Conservation (phyloP, 2,329 filamentous ascomycete genomes). For the Fusarium drepaniforme region DNA sequence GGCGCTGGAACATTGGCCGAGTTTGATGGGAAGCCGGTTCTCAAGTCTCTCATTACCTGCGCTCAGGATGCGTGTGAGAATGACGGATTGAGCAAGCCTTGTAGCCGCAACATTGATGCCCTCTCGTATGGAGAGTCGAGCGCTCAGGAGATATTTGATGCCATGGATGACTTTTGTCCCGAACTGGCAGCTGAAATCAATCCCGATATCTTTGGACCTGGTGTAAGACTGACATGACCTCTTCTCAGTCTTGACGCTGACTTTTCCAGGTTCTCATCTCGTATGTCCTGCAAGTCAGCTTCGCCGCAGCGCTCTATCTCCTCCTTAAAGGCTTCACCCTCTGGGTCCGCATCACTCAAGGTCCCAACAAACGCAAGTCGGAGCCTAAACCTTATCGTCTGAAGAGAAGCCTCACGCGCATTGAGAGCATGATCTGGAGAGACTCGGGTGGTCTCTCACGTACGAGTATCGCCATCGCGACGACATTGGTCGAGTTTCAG, state of each 20-base stretch:
- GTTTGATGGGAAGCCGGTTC: constrained; percentile 48
- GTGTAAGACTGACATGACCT: constrained; percentile 42
- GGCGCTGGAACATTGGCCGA: constrained; percentile 45
- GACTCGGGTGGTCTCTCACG: constrained; percentile 52
- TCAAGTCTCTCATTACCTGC: constrained; percentile 50
- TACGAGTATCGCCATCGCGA: constrained; percentile 54
- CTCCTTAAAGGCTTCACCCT: constrained; percentile 51
- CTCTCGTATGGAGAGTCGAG: constrained; percentile 43
- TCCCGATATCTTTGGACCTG: constrained; percentile 55
- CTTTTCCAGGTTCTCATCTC: constrained; percentile 52
- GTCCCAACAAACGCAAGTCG: constrained; percentile 33
- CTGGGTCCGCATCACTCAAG: constrained; percentile 50
- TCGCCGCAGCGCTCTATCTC: constrained; percentile 49
- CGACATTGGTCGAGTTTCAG: constrained; percentile 56
- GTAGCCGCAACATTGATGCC: constrained; percentile 44
- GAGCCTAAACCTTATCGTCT: constrained; percentile 38
- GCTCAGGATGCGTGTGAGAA: constrained; percentile 51
- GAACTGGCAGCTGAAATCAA: constrained; percentile 53
- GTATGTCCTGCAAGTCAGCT: constrained; percentile 53
- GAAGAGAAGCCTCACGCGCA: constrained; percentile 49
- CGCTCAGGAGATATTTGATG: constrained; percentile 48
- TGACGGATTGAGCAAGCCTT: constrained; percentile 49
- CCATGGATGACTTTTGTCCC: constrained; percentile 52
- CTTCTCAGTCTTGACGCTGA: not conserved
- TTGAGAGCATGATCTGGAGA: constrained; percentile 53